phyloP scores from a whole-genome alignment of 2,329 filamentous ascomycete genomes.

The Colletotrichum somersetense region DNA sequence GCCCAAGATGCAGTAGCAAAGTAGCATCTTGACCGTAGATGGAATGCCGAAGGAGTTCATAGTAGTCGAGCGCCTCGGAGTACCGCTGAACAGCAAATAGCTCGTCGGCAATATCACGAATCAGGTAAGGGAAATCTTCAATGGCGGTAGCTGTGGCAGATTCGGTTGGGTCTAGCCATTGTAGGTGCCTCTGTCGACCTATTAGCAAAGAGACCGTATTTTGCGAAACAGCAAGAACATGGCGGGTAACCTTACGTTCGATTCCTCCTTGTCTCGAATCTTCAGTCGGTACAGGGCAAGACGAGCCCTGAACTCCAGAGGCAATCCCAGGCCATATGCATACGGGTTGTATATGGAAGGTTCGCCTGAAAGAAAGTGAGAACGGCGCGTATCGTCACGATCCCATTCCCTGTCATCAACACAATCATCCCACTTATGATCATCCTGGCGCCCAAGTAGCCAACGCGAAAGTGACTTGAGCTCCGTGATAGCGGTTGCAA shows the following conservation, averaged over 20 bases:
- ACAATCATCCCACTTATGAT: conserved; percentile 78
- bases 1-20: conserved; percentile 68
- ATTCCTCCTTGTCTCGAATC: conserved; percentile 77
- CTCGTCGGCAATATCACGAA: conserved; percentile 73
- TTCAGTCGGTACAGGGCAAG: conserved; percentile 86
- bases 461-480: conserved; percentile 83
- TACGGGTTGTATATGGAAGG: conserved; percentile 64
- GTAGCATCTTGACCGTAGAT: conserved; percentile 64
- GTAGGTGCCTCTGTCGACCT: conserved; percentile 70
- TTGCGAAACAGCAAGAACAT: neutral
- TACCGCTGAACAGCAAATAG: conserved; percentile 55
- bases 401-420: conserved; percentile 94
- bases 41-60: conserved; percentile 65
- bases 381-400: conserved; percentile 75
- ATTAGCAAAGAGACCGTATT: conserved; percentile 33
- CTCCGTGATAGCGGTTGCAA: conserved; percentile 74
- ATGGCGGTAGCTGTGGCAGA: conserved; percentile 40
- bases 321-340: conserved; percentile 80
- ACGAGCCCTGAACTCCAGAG: conserved; percentile 85
- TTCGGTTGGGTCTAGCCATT: conserved; percentile 72
- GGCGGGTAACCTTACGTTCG: conserved; percentile 68
- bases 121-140: conserved; percentile 79
- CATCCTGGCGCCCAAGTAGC: conserved; percentile 81
- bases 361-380: conserved; percentile 71
- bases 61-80: conserved; percentile 65